Base-by-base conservation (phyloP, 228 moss, liverwort and hornwort species). In the Sphagnum fallax region DNA sequence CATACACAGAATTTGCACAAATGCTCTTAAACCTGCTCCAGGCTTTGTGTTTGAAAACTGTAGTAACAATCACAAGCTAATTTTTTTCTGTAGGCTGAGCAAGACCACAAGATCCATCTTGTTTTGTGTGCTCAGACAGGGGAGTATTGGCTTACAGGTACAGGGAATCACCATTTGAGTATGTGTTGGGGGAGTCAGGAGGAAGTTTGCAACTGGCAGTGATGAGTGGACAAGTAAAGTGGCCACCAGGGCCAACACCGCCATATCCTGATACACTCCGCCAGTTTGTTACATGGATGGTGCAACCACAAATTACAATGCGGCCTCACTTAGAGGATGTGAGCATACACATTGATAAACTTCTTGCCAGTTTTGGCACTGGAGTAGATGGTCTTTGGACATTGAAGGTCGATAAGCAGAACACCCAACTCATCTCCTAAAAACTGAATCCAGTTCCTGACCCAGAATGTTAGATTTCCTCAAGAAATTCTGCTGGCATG, bases 131-230 rank as follows among this genome's bases (percentile, higher is more conserved):
- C 32, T 32, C 32, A 32, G 32, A 32, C 2, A 32, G 32, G 32
- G 32, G 32, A 32, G 32, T 32, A 32, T 32, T 32, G 32, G 32
- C 15, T 62, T 82, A 69, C 88, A 97, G 96, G 96, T 97, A 93
- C 74, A 84, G 93, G 4, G 87, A 91, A 77, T 93, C 97, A 2
- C 97, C 97, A 7, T 98, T 98, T 71, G 97, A 98, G 64, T 93
- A 91, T 68, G 71, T 85, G 15, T 77, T 98, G 0, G 75, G 81
- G 53, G 97, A 98, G 71, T 75, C 90, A 67, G 97, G 97, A 32
- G 97, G 97, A 12, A 98, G 97, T 73, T 77, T 98, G 61, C 93
- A 93, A 62, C 79, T 98, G 60, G 97, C 97, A 51, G 85, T 79
- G 0, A 79, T 89, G 76, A 98, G 85, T 70, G 93, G 90, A 51